A percentile compares a stretch with the other conserved stretches of the same genome.
Conservation (phyloP, 192 early-diverging fungal species). For the Coemansia sp. region DNA sequence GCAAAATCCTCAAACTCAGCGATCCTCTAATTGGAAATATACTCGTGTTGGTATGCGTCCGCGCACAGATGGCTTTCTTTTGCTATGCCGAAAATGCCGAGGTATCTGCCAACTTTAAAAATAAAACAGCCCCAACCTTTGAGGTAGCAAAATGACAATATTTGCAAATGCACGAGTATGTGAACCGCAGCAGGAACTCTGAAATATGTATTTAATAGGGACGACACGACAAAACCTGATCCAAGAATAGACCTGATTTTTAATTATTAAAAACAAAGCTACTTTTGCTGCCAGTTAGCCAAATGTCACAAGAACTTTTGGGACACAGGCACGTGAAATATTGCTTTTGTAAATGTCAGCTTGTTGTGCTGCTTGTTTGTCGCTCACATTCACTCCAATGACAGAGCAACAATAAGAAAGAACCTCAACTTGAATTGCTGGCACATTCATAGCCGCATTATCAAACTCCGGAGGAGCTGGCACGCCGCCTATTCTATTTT, state of each 20-base stretch:
- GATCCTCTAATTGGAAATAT: not conserved
- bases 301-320: slow-evolving; percentile 9
- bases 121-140: not conserved
- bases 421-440: not conserved
- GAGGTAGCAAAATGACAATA: not conserved
- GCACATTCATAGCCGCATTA: not conserved
- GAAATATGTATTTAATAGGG: not conserved
- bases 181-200: not conserved
- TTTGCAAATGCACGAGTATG: not conserved
- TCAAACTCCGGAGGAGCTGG: not conserved
- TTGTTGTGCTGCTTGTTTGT: not conserved
- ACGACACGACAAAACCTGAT: not conserved
- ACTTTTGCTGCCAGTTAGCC: not conserved
- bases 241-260: not conserved
- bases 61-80: not conserved
- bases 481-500: not conserved
- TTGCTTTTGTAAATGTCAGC: not conserved
- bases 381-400: too few relatives aligned
- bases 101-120: not conserved
- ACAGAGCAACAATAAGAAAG: not conserved
- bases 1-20: not conserved
- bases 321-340: slow-evolving; percentile 21
- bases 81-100: not conserved
- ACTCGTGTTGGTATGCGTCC: not conserved
- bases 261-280: not conserved